Evolutionary conservation across 192 early-diverging fungal species (phyloP).

Genomic region (Dissophora ornata): DNA sequence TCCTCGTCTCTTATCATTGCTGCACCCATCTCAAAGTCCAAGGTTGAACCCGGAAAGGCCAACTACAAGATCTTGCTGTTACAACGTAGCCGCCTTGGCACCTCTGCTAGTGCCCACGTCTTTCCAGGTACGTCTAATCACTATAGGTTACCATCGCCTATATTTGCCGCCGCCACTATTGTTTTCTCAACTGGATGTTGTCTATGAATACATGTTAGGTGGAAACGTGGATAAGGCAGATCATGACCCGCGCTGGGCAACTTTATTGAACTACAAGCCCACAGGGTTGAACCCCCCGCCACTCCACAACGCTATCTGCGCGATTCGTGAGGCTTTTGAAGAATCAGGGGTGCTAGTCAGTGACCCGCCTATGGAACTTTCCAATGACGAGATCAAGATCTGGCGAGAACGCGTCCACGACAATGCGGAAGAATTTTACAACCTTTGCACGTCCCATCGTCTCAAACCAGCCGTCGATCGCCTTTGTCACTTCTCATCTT

Average conservation of each 20-base stretch:
- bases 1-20: constrained; percentile 48
- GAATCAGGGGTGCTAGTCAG: constrained; percentile 78
- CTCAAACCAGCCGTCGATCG: constrained; percentile 57
- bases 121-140: constrained; percentile 63
- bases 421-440: constrained; percentile 61
- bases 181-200: too few species aligned
- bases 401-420: constrained; percentile 66
- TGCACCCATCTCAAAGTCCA: constrained; percentile 41
- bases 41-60: constrained; percentile 36
- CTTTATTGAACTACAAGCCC: constrained; percentile 25
- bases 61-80: constrained; percentile 46
- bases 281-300: constrained; percentile 18
- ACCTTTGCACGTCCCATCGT: constrained; percentile 57
- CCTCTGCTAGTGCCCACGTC: constrained; percentile 62
- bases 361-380: constrained; percentile 38
- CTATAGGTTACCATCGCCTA: too few species aligned
- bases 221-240: constrained; percentile 49
- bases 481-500: constrained; percentile 72
- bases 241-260: constrained; percentile 43
- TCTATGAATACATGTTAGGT: constrained; percentile 8
- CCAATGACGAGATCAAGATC: constrained; percentile 29
- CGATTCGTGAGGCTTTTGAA: constrained; percentile 85
- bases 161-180: too few species aligned
- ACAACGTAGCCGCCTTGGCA: constrained; percentile 55
- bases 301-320: constrained; percentile 67